Conservation (phyloP, 2,329 filamentous ascomycete species). For the Orbilia javanica region DNA sequence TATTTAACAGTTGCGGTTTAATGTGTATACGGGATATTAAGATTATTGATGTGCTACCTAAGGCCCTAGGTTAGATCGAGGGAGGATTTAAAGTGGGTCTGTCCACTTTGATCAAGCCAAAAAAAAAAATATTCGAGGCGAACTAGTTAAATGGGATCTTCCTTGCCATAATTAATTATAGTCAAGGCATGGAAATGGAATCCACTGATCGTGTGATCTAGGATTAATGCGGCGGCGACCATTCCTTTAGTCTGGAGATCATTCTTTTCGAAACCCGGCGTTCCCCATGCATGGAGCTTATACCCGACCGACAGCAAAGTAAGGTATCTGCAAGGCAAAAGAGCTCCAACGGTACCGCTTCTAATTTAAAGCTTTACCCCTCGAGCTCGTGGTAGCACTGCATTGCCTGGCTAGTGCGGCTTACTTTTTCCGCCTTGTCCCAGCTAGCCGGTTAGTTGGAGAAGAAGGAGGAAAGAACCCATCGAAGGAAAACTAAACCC, state of each 20-base stretch:
- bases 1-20: too few relatives aligned
- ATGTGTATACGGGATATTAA: too few relatives aligned
- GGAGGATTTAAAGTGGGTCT: too few relatives aligned
- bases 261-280: background rate
- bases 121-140: background rate
- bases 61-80: too few relatives aligned
- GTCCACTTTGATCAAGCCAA: too few relatives aligned
- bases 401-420: background rate
- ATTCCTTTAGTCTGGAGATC: background rate
- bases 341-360: background rate
- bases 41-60: too few relatives aligned
- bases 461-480: background rate
- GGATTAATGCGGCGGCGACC: background rate
- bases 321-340: background rate
- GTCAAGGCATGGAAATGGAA: background rate
- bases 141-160: background rate
- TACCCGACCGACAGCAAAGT: background rate
- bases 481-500: background rate
- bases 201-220: background rate
- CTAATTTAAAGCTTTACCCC: background rate
- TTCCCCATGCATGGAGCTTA: background rate
- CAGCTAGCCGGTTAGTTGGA: background rate
- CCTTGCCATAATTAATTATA: background rate
- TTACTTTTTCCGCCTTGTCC: conserved; percentile 25
- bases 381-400: conserved; percentile 2